These are phyloP conservation scores for Blastobotrys peoriensis DNA, from an alignment of 805 yeast species.

Conservation along the genomic window DNA sequence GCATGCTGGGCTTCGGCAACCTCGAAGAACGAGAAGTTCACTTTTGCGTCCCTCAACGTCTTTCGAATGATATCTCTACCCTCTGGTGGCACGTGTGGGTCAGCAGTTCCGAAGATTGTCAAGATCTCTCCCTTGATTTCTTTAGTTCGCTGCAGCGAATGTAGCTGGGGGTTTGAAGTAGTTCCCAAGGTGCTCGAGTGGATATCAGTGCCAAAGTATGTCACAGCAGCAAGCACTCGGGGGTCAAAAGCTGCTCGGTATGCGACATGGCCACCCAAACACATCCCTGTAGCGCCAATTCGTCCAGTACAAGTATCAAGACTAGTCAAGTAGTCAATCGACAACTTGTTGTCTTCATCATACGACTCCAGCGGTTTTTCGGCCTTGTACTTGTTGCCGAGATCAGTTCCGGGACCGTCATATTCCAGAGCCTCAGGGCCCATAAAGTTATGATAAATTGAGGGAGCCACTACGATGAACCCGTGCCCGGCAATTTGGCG, in stretches of 20 bases:
- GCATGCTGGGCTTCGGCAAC: constrained; percentile 80
- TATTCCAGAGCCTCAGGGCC: constrained; percentile 58
- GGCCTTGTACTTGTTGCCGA: constrained; percentile 61
- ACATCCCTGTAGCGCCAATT: constrained; percentile 82
- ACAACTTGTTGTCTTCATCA: constrained; percentile 64
- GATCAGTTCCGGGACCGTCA: constrained; percentile 69
- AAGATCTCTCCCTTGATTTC: constrained; percentile 53
- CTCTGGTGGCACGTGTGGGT: constrained; percentile 71
- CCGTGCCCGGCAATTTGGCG: constrained; percentile 76
- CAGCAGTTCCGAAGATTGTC: constrained; percentile 69
- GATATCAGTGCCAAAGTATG: constrained; percentile 78
- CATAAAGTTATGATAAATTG: constrained; percentile 70
- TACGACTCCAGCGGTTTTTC: constrained; percentile 64
- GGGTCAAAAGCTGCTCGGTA: constrained; percentile 61
- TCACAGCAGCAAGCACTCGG: constrained; percentile 59
- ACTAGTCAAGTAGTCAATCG: constrained; percentile 54
- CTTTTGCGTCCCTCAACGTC: constrained; percentile 50
- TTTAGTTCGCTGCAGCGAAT: constrained; percentile 54
- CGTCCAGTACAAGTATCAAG: constrained; percentile 63
- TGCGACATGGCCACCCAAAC: constrained; percentile 79
- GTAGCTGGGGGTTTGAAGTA: constrained; percentile 47
- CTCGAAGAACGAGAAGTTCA: constrained; percentile 66
- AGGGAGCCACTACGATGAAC: constrained; percentile 71
- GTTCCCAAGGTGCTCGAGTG: constrained; percentile 62
- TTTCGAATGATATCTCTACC: constrained; percentile 69